Evolutionary conservation across 2,329 filamentous ascomycete species (phyloP).

Genomic region (Colletotrichum limetticola): DNA sequence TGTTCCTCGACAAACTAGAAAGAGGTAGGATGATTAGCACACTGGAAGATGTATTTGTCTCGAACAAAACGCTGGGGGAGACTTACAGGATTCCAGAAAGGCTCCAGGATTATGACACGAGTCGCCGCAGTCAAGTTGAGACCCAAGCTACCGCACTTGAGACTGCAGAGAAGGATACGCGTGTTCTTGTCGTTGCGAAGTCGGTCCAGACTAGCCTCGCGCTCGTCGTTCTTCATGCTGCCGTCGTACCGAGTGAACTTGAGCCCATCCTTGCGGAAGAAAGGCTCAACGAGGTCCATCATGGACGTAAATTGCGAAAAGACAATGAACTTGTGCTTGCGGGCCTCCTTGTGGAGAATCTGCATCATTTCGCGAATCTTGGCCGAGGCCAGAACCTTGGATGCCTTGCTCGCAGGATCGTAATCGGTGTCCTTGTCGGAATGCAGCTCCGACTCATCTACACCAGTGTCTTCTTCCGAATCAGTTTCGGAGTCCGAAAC

Average conservation of each 20-base stretch:
- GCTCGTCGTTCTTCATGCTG: slow-evolving; percentile 91
- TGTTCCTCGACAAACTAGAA: slow-evolving; percentile 93
- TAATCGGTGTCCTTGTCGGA: slow-evolving; percentile 51
- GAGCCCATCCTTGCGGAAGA: slow-evolving; percentile 79
- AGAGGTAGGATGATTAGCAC: slow-evolving; percentile 29
- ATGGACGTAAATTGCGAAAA: slow-evolving; percentile 99
- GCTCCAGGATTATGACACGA: slow-evolving; percentile 93
- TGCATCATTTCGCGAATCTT: slow-evolving; percentile 90
- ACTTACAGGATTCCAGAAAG: slow-evolving; percentile 95
- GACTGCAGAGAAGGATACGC: slow-evolving; percentile 87
- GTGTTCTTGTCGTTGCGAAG: slow-evolving; percentile 80
- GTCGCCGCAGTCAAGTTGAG: slow-evolving; percentile 95
- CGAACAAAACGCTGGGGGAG: too few relatives aligned
- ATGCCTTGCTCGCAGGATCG: slow-evolving; percentile 51
- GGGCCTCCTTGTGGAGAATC: slow-evolving; percentile 82
- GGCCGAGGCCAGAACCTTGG: slow-evolving; percentile 76
- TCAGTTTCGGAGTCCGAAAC: slow-evolving; percentile 37
- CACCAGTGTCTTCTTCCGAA: slow-evolving; percentile 51
- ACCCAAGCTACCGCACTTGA: slow-evolving; percentile 93
- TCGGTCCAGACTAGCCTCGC: slow-evolving; percentile 84
- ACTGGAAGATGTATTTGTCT: neutral
- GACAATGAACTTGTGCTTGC: slow-evolving; percentile 94
- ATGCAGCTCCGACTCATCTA: slow-evolving; percentile 54
- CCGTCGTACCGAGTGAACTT: slow-evolving; percentile 92
- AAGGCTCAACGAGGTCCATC: slow-evolving; percentile 95